A percentile compares a stretch with the other conserved stretches of the same genome.
Evolutionary conservation across 2,329 filamentous ascomycete genomes (phyloP).

Genomic region (Onygenales sp.): DNA sequence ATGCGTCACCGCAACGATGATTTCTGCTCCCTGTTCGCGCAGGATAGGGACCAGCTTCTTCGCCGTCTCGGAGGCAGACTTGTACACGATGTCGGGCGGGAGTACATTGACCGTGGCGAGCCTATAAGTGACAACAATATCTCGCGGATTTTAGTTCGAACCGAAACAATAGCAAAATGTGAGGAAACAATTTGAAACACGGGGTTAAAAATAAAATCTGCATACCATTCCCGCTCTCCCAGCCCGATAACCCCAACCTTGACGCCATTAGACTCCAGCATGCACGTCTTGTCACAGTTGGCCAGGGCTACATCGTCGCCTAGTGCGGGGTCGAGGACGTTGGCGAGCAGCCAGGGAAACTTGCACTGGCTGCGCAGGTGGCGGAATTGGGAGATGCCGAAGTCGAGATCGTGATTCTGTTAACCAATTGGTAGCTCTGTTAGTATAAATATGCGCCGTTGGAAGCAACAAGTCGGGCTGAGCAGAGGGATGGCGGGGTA

Average conservation of each 20-base stretch:
- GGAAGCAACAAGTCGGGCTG: neutral
- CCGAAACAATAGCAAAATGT: neutral
- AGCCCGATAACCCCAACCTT: constrained; percentile 80
- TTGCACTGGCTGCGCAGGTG: constrained; percentile 63
- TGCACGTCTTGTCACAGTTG: constrained; percentile 63
- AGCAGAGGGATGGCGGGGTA: too few relatives aligned
- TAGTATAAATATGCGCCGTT: neutral
- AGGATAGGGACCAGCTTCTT: constrained; percentile 64
- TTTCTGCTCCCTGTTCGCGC: constrained; percentile 67
- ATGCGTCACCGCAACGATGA: constrained; percentile 75
- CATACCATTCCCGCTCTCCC: constrained; percentile 70
- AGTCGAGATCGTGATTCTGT: constrained; percentile 86
- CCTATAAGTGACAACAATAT: constrained; percentile 23
- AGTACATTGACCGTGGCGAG: constrained; percentile 80
- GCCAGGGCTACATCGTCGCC: constrained; percentile 67
- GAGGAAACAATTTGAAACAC: neutral
- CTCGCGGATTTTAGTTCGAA: neutral
- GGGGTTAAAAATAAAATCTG: neutral
- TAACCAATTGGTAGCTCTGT: constrained; percentile 6
- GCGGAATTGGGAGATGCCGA: constrained; percentile 72
- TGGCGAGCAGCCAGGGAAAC: constrained; percentile 85
- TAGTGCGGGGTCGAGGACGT: constrained; percentile 74
- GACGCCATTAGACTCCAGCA: constrained; percentile 75
- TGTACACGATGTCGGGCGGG: constrained; percentile 73
- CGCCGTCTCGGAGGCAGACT: constrained; percentile 66